Percentiles rank a stretch among this genome's conserved stretches.
Conservation (phyloP, 2,329 filamentous ascomycete genomes). For the Ophiosphaerella narmari region DNA sequence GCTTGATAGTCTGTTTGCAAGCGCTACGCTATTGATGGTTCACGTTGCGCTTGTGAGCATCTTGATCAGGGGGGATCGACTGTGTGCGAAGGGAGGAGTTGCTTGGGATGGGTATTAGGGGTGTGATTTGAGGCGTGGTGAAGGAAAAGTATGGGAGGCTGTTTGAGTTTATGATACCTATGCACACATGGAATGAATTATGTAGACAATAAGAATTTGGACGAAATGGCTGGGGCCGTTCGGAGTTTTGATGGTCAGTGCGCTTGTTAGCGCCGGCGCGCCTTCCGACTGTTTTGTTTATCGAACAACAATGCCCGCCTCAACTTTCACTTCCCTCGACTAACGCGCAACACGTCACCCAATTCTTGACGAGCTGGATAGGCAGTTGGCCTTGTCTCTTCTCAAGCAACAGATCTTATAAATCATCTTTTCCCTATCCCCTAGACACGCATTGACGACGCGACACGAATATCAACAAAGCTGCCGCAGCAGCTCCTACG, state of each 20-base stretch:
- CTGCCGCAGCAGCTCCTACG: constrained; percentile 24
- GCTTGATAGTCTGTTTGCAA: constrained; percentile 46
- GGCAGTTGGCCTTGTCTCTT: constrained; percentile 19
- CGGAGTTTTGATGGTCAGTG: neutral
- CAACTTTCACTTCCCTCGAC: constrained; percentile 33
- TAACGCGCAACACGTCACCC: constrained; percentile 14
- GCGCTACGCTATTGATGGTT: constrained; percentile 49
- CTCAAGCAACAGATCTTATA: constrained; percentile 18
- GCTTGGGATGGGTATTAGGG: constrained; percentile 19
- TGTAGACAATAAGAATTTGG: neutral
- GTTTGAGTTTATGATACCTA: constrained; percentile 13
- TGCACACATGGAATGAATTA: constrained; percentile 5
- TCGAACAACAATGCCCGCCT: constrained; percentile 23
- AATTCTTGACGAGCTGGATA: constrained; percentile 24
- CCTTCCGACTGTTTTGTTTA: constrained; percentile 22
- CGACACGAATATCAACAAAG: constrained; percentile 31
- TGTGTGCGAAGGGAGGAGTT: constrained; percentile 40
- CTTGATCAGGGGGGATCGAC: constrained; percentile 32
- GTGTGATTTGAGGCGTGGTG: neutral
- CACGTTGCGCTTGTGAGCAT: constrained; percentile 54
- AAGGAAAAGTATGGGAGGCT: neutral
- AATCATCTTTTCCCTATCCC: constrained; percentile 36
- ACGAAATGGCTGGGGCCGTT: neutral
- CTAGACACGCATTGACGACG: constrained; percentile 34
- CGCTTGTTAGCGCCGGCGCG: constrained; percentile 14